Evolutionary conservation across 192 early-diverging fungal genomes (phyloP), one percentile per base, ranked within the genome.

Genomic region (Backusella luteola): DNA sequence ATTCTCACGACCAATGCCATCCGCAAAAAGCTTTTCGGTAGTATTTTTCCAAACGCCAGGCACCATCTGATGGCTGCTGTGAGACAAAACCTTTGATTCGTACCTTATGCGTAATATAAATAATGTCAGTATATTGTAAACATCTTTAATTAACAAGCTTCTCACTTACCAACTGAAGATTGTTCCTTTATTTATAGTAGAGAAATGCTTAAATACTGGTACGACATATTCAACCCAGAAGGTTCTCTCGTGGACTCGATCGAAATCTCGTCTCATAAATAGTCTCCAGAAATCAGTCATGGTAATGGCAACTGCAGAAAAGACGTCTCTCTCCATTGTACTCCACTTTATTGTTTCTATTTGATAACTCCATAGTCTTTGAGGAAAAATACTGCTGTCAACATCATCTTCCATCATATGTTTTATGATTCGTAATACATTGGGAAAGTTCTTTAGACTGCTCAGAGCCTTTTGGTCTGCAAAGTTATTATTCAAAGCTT

Each of bases 251-350:
- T 69, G 67, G 36, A 1, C 67, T 69, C 35, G 35, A 69, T 69
- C 11, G 39, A 69, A 69, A 69, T 41, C n/a, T 69, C 38, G 67
- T 39, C 67, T 41, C 35, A 39, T 69, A 69, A 69, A 69, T 41
- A 69, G n/a, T 39, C 67, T 36, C 67, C 67, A 69, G 67, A 69
- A 69, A 69, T 69, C 36, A 41, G 67, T 69, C 67, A 69, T 39
- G 23, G 11, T 39, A 69, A 69, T 69, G 35, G 67, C 35, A 69
- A n/a, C 17, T 36, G 21, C 3, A 39, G 67, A 69, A 23, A 39
- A 69, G 6, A 69, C 41, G 6, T 39, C 32, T n/a, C 39, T 39
- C 67, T 69, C 67, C 21, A 39, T 69, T 11, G 38, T 4, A 36
- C 35, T 69, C 67, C 21, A 69, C 7, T 6, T 69, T n/a, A 69